phyloP scores from a whole-genome alignment of 2,329 filamentous ascomycete species.

The Colletotrichum caudatum region DNA sequence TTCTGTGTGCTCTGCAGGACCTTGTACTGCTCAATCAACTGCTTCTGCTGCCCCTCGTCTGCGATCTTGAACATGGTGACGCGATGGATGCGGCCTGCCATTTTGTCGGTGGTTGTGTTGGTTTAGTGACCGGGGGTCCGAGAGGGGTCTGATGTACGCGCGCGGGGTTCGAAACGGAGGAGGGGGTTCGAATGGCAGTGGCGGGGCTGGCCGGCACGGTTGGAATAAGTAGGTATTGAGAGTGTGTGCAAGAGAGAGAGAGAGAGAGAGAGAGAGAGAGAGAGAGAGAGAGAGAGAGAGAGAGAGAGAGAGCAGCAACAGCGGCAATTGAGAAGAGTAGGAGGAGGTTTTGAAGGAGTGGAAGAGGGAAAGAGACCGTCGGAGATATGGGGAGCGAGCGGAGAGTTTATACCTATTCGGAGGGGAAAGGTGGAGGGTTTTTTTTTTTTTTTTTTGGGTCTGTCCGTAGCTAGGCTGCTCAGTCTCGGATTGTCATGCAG shows the following conservation, averaged over 20 bases:
- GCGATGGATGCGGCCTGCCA: slow-evolving; percentile 60
- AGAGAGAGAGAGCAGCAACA: neutral
- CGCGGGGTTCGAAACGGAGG: neutral
- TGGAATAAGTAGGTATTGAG: neutral
- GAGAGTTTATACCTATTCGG: slow-evolving; percentile 21
- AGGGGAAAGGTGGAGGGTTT: neutral
- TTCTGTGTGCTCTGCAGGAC: slow-evolving; percentile 54
- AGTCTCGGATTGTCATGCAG: neutral
- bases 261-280: neutral
- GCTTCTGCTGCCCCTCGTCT: slow-evolving; percentile 56
- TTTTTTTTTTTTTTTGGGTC: too few species aligned
- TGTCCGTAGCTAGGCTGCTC: neutral
- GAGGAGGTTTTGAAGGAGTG: neutral
- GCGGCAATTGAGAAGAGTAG: neutral
- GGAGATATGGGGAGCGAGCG: slow-evolving; percentile 9
- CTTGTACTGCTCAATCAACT: slow-evolving; percentile 60
- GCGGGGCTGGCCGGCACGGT: neutral
- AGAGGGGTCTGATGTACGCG: neutral
- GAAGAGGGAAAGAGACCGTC: neutral
- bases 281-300: neutral
- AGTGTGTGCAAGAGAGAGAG: too few species aligned
- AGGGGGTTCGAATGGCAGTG: neutral
- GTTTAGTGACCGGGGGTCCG: neutral
- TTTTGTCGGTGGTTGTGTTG: slow-evolving; percentile 44
- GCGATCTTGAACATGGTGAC: slow-evolving; percentile 68